Conservation (phyloP, 345 rosid genomes). For the Sisymbrium altissimum region DNA sequence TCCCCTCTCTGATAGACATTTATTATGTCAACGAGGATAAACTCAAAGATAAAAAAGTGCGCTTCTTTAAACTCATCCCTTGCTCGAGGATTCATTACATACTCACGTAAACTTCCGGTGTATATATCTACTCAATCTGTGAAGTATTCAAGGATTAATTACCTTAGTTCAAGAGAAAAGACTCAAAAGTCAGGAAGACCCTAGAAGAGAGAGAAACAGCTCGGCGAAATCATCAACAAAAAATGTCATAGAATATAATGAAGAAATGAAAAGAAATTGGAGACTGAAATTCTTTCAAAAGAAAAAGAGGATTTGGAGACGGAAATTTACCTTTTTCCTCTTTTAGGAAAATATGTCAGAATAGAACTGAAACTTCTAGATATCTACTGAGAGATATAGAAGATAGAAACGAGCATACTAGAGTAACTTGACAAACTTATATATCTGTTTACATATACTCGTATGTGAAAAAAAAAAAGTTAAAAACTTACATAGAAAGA, state of each 20-base stretch:
- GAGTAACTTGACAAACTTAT: background rate
- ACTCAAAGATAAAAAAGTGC: background rate
- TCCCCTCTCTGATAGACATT: too few species aligned
- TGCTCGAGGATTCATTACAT: background rate
- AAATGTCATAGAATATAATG: background rate
- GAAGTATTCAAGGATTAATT: background rate
- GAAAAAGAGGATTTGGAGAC: background rate
- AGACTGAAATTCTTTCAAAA: background rate
- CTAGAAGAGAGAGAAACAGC: conserved; percentile 1
- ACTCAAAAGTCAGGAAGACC: background rate
- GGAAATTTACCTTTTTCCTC: background rate
- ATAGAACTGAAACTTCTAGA: conserved; percentile 2
- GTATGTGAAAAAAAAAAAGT: background rate
- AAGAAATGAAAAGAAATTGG: background rate
- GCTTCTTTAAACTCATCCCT: background rate
- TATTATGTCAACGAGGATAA: background rate
- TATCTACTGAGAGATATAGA: background rate
- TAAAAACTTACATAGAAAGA: background rate
- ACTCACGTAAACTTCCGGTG: background rate
- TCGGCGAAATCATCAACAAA: background rate
- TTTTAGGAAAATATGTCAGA: conserved; percentile 10
- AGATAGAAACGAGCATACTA: background rate
- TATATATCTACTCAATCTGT: background rate
- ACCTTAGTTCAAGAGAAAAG: conserved; percentile 1
- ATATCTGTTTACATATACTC: background rate